phyloP scores from a whole-genome alignment of 495 filamentous ascomycete species.

The Penicillium steckii region DNA sequence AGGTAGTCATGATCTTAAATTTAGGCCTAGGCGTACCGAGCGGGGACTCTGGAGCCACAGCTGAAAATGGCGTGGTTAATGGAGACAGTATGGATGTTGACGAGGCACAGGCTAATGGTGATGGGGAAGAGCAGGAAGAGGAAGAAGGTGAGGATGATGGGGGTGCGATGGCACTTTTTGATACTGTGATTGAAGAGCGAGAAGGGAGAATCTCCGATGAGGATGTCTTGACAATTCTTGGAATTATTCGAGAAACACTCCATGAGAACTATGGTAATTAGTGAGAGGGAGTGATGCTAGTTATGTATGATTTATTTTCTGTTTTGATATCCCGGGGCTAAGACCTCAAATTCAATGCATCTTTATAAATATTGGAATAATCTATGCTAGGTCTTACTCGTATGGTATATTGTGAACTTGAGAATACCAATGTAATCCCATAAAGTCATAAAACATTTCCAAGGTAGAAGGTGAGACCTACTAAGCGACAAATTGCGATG shows the following conservation, averaged over 20 bases:
- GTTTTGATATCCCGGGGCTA: slow-evolving; percentile 11
- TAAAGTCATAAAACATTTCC: no score
- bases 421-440: no score
- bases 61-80: slow-evolving; percentile 16
- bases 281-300: not conserved
- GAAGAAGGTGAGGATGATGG: slow-evolving; percentile 33
- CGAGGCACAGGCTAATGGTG: slow-evolving; percentile 16
- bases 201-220: slow-evolving; percentile 39
- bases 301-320: not conserved
- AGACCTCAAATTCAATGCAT: no score
- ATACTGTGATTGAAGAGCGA: slow-evolving; percentile 45
- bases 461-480: no score
- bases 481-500: no score
- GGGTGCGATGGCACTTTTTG: slow-evolving; percentile 38
- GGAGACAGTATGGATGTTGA: slow-evolving; percentile 26
- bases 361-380: no score
- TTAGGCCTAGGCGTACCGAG: slow-evolving; percentile 39
- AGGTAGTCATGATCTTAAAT: slow-evolving; percentile 65
- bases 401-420: no score
- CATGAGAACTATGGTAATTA: slow-evolving; percentile 17
- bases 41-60: slow-evolving; percentile 5
- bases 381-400: no score
- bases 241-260: slow-evolving; percentile 37
- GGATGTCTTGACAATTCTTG: slow-evolving; percentile 34
- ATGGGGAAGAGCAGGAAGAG: slow-evolving; percentile 25